phyloP scores from a whole-genome alignment of 1,284 basidiomycete species.

The Fomitiporia mediterranea region DNA sequence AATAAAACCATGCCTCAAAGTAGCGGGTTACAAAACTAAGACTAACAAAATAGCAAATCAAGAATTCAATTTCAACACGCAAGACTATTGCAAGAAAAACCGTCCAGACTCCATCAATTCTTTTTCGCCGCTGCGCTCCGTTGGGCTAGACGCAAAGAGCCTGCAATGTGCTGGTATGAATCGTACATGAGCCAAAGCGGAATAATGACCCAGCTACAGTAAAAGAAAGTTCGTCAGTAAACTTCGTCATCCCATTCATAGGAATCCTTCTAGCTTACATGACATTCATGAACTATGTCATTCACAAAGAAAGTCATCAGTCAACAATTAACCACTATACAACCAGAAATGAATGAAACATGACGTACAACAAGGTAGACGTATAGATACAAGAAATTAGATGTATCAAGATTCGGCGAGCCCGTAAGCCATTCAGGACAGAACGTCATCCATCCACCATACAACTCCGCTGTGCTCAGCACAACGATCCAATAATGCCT shows the following conservation, averaged over 20 bases:
- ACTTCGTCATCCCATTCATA: background rate
- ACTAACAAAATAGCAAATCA: no score
- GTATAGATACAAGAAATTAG: constrained; percentile 51
- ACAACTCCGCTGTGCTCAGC: constrained; percentile 68
- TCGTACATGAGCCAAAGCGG: constrained; percentile 72
- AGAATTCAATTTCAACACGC: no score
- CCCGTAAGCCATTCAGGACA: constrained; percentile 81
- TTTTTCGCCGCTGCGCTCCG: constrained; percentile 2
- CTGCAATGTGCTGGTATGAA: constrained; percentile 65
- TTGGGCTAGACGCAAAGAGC: constrained; percentile 47
- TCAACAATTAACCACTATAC: constrained; percentile 7
- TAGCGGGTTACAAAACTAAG: no score
- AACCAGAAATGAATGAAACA: background rate
- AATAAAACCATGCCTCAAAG: background rate
- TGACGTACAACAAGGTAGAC: constrained; percentile 41
- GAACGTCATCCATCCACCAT: constrained; percentile 82
- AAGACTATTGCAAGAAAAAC: no score
- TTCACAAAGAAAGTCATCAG: background rate
- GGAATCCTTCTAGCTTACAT: constrained; percentile 47
- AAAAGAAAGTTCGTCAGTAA: constrained; percentile 23
- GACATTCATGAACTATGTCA: constrained; percentile 66
- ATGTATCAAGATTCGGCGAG: constrained; percentile 64
- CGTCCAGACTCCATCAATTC: no score
- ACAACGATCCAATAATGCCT: constrained; percentile 80
- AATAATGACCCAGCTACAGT: constrained; percentile 68